phyloP scores from a whole-genome alignment of 225 moss, liverwort and hornwort genomes.

The Anthoceros angustus region DNA sequence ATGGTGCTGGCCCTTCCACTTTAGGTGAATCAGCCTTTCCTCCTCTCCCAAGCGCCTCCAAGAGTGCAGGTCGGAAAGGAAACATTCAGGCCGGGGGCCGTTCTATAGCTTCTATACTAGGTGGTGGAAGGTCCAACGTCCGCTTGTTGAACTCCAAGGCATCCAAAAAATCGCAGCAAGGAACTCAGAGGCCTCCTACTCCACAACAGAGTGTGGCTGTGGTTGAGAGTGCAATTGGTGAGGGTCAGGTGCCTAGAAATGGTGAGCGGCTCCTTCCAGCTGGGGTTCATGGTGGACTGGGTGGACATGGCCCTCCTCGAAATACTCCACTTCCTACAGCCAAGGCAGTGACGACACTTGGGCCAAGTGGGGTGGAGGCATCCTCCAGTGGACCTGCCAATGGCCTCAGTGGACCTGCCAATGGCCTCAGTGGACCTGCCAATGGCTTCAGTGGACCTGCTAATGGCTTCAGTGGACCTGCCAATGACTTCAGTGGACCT shows the following conservation, averaged over 20 bases:
- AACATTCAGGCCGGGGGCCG: slow-evolving; percentile 53
- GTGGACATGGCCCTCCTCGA: background rate
- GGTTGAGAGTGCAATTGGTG: background rate
- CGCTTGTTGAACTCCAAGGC: slow-evolving; percentile 56
- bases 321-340: no score
- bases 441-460: slow-evolving; percentile 12
- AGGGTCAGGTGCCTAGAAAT: background rate
- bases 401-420: slow-evolving; percentile 9
- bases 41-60: slow-evolving; percentile 63
- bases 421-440: background rate
- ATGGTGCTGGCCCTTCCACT: slow-evolving; percentile 62
- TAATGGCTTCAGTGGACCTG: background rate
- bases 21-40: slow-evolving; percentile 79
- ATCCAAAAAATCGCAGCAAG: slow-evolving; percentile 20
- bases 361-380: background rate
- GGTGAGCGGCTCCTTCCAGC: background rate
- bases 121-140: slow-evolving; percentile 38
- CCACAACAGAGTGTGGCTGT: background rate
- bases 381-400: slow-evolving; percentile 5
- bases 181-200: slow-evolving; percentile 5
- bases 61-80: slow-evolving; percentile 40
- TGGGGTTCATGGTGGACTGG: background rate
- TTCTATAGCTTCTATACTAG: slow-evolving; percentile 66
- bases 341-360: background rate
- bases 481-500: slow-evolving; percentile 12